Percentiles rank a stretch among this genome's conserved stretches.
Evolutionary conservation across 305 asterid species (phyloP).

Genomic region (Fraxinus platypoda): DNA sequence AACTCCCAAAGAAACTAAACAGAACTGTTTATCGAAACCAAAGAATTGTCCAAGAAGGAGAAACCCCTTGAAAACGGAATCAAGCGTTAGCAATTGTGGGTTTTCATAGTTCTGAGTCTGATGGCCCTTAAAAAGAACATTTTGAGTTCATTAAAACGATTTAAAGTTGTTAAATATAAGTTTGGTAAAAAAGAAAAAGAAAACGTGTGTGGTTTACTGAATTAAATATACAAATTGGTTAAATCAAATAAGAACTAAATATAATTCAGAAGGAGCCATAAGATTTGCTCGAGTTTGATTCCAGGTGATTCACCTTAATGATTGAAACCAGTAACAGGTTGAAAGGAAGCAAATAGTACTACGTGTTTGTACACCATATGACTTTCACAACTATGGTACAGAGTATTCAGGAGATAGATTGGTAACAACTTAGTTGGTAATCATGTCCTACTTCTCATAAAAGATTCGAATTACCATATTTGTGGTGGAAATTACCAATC

Average conservation of each 20-base stretch:
- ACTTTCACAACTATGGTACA: background rate
- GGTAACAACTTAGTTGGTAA: background rate
- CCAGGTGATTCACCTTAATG: background rate
- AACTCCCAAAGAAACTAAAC: background rate
- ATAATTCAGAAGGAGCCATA: background rate
- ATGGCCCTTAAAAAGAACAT: background rate
- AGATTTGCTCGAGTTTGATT: background rate
- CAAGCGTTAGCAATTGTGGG: background rate
- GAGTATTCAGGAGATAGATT: background rate
- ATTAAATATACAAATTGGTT: background rate
- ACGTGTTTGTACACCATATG: background rate
- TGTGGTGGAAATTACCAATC: background rate
- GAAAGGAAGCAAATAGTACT: background rate
- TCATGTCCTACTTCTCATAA: background rate
- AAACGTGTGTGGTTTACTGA: background rate
- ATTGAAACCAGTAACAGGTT: background rate
- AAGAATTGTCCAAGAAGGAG: background rate
- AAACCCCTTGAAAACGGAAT: background rate
- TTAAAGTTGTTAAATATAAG: background rate
- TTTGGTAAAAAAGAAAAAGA: background rate
- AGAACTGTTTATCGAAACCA: background rate
- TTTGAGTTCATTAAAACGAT: background rate
- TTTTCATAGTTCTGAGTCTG: background rate
- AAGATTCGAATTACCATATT: background rate
- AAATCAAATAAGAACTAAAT: background rate